A percentile compares a stretch with the other conserved stretches of the same genome.
Conservation (phyloP, 225 moss, liverwort and hornwort genomes). For the Bryum argenteum region DNA sequence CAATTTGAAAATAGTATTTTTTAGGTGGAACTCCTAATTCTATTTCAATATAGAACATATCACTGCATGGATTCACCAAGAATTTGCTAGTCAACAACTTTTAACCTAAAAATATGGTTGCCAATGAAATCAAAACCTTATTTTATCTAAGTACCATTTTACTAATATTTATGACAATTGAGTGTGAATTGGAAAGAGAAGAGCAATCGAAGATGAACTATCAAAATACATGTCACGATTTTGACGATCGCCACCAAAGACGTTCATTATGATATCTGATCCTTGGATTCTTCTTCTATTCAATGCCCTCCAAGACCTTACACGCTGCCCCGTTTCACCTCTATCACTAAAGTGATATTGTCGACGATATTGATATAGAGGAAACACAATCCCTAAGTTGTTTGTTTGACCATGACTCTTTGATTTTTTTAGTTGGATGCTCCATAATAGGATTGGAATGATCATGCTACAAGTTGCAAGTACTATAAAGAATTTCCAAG, state of each 20-base stretch:
- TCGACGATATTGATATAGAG: constrained; percentile 16
- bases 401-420: constrained; percentile 6
- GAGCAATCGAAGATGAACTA: constrained; percentile 18
- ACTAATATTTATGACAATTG: no score
- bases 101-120: no score
- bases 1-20: constrained; percentile 23
- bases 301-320: not conserved
- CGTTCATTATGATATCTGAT: not conserved
- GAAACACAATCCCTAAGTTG: constrained; percentile 31
- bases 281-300: constrained; percentile 20
- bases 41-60: constrained; percentile 31
- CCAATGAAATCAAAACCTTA: no score
- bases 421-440: not conserved
- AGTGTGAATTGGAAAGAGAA: no score
- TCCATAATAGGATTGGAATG: constrained; percentile 29
- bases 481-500: not conserved
- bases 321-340: constrained; percentile 1
- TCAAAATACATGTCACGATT: constrained; percentile 20
- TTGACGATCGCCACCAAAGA: constrained; percentile 27
- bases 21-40: constrained; percentile 34
- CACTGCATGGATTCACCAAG: constrained; percentile 19
- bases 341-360: constrained; percentile 1
- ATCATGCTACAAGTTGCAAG: constrained; percentile 33
- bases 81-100: not conserved
- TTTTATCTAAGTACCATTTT: no score